Evolutionary conservation across 176 grass and related monocot genomes (phyloP), one percentile per base, ranked within the genome.

Genomic region (Aegilops bicornis): DNA sequence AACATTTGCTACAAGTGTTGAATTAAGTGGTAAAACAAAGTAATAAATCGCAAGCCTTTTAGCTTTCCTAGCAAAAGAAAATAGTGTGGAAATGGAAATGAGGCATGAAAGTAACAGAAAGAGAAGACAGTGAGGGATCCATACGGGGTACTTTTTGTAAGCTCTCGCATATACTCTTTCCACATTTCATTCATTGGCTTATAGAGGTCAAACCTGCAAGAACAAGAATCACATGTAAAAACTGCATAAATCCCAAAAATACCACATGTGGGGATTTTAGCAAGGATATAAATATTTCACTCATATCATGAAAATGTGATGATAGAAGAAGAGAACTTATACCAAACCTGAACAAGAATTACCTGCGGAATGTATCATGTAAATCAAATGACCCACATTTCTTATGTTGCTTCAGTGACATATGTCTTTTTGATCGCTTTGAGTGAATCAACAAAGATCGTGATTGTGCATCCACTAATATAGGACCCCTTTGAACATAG

Each of bases 121-220:
- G 42, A 30, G 19, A 75, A 75, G 42, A 75, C 17, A 68, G 23
- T 30, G 67, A 45, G 29, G n/a, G 56, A 88, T 83, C 20, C 82
- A 36, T 76, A 95, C 93, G 82, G 76, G 4, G 69, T 80, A 27
- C 79, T 87, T 89, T 90, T 90, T 15, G 80, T 73, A 69, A 98
- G 92, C 82, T 93, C 79, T 68, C 9, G 73, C 19, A 94, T 94
- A 69, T 98, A 92, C 8, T 71, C 86, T 76, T 96, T 96, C 93
- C 96, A 98, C 88, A 91, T 91, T 74, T 92, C 93, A 92, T 96
- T 88, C 93, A 98, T 94, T 89, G 90, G 88, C 82, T 88, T 90
- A 81, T 94, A 94, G 43, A 92, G 88, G 56, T 96, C 88, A 89
- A 91, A 98, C 58, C 93, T 98, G 87, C 59, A 93, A 80, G 30